Evolutionary conservation across 75 land plant genomes (phyloP), one percentile per base, ranked within the genome.

Genomic region (Cupressus sempervirens): DNA sequence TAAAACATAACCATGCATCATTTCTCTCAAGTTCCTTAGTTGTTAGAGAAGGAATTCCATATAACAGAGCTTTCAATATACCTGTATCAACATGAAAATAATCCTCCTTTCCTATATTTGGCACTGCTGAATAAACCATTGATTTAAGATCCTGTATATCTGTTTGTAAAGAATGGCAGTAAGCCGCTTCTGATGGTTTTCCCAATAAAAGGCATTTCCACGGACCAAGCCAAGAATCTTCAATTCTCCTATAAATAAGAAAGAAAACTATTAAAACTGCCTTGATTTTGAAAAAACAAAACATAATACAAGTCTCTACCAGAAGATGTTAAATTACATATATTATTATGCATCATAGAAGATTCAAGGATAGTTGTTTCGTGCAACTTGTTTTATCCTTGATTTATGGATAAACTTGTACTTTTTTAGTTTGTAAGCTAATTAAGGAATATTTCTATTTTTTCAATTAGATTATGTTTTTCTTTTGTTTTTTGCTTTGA

Each of bases 201-300:
- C 95, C 96, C 79, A 93, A 83, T 65, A 97, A 90, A 79, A 97
- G 65, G 67, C 93, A 94, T 73, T 88, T 93, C 95, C 95, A 97
- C 15, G 91, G 88, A 46, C 99, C 99, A 29, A 97, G 83, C 99
- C 99, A 97, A 41, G 86, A 84, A 52, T 95, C 89, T 89, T 95
- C 99, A 84, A 97, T 84, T 43, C 86, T 80, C 83, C 96, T 97
- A 88, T 2, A 68, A 56, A 11, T 50, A 50, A 4, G 16, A 85
- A 58, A 26, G n/a, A 85, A 30, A 6, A 30, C 35, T 82, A 29
- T 83, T 30, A 83, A 84, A 48, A 82, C 50, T 26, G 26, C 52
- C 36, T 84, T 35, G 4, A 11, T 50, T 52, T 86, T 35, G 29
- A 4, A 32, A 29, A 7, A 79, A 26, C 73, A 0, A 76, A 2